These are phyloP conservation scores for Setaria viridis DNA, from an alignment of 202 grass and related monocot species.

Conservation along the genomic window DNA sequence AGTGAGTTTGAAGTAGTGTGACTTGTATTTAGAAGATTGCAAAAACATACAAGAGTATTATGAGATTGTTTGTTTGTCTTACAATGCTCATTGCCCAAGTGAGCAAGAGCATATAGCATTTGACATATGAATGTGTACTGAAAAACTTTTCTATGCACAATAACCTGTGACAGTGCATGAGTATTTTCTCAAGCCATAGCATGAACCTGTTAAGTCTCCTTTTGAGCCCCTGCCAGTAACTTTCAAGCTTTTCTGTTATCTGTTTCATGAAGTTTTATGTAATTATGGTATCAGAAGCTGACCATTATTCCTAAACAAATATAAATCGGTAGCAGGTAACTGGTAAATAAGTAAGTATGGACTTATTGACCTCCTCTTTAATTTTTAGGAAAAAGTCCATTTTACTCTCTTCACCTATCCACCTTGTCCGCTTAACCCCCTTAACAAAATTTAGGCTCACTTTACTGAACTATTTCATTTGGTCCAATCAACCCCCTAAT, in stretches of 20 bases:
- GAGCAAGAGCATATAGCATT: conserved; percentile 11
- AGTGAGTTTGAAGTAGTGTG: background rate
- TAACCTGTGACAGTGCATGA: background rate
- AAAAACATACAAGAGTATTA: background rate
- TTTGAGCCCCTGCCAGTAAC: background rate
- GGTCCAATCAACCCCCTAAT: too few relatives aligned
- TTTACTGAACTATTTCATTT: too few relatives aligned
- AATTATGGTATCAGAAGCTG: conserved; percentile 9
- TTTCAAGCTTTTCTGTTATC: conserved; percentile 21
- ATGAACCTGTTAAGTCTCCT: conserved; percentile 11
- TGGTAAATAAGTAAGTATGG: conserved; percentile 1
- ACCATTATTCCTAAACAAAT: background rate
- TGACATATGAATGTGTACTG: conserved; percentile 10
- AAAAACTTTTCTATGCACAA: background rate
- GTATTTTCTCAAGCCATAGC: conserved; percentile 5
- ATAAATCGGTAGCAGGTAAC: background rate
- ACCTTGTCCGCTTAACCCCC: too few relatives aligned
- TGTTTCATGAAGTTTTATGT: background rate
- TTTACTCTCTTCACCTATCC: too few relatives aligned
- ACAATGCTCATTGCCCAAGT: conserved; percentile 18
- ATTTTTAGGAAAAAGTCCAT: too few relatives aligned
- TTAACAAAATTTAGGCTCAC: too few relatives aligned
- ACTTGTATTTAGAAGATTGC: background rate
- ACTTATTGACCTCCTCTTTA: background rate
- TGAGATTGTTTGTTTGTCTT: background rate